Percentiles rank a stretch among this genome's conserved stretches.
Conservation (phyloP, 306 rosid species). For the Trifolium dubium region DNA sequence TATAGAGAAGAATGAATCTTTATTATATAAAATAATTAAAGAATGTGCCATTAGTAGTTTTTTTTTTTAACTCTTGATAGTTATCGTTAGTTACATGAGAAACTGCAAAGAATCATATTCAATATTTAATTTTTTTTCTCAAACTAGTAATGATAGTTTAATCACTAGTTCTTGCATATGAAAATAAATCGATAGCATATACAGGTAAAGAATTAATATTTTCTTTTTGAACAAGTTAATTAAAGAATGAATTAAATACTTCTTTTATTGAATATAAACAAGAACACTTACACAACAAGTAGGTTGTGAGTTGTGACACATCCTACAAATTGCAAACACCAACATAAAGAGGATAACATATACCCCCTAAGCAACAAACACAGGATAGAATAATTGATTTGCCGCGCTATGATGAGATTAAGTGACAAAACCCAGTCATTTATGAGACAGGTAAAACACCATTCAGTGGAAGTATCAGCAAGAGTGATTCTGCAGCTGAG, state of each 20-base stretch:
- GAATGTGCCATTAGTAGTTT: no score
- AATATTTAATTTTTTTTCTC: no score
- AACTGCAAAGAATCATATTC: no score
- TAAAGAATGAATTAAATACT: conserved; percentile 46
- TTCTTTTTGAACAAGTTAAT: no score
- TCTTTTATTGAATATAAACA: conserved; percentile 42
- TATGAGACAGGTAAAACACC: conserved; percentile 42
- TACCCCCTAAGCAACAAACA: conserved; percentile 40
- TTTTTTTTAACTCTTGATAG: no score
- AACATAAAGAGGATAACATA: conserved; percentile 32
- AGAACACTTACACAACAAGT: conserved; percentile 41
- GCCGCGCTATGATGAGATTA: conserved; percentile 29
- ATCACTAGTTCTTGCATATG: no score
- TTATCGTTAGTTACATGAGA: no score
- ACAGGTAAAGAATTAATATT: no score
- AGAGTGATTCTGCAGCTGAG: conserved; percentile 36
- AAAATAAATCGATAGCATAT: no score
- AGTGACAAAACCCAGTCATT: conserved; percentile 38
- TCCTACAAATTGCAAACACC: conserved; percentile 51
- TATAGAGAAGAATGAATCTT: no score
- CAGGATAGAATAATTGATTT: conserved; percentile 38
- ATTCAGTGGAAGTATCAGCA: conserved; percentile 41
- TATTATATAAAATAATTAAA: no score
- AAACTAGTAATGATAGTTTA: no score
- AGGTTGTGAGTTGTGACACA: conserved; percentile 34